Conservation (phyloP, 1,284 basidiomycete species). For the Pascua sp. region DNA sequence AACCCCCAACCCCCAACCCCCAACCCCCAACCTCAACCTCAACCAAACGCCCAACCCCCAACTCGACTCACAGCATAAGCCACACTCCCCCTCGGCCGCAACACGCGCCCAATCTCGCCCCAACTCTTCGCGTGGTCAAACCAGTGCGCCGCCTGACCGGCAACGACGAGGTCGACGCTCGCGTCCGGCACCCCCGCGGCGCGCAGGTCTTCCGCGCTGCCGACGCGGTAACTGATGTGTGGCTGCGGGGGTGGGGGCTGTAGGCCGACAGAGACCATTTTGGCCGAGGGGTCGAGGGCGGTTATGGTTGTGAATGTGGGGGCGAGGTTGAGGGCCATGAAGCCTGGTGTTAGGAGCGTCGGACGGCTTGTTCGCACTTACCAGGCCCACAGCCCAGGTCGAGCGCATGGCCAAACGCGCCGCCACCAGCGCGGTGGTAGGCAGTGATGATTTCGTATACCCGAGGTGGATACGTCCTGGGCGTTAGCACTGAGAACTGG, state of each 20-base stretch:
- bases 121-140: constrained; percentile 72
- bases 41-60: not conserved
- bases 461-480: constrained; percentile 29
- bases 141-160: constrained; percentile 83
- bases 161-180: constrained; percentile 69
- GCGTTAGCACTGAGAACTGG: constrained; percentile 15
- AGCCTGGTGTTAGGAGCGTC: constrained; percentile 52
- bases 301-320: constrained; percentile 60
- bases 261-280: constrained; percentile 67
- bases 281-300: constrained; percentile 68
- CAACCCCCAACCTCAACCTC: no score
- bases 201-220: constrained; percentile 23
- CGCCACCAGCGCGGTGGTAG: constrained; percentile 26
- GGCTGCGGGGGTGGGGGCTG: constrained; percentile 20
- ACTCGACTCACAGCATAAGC: constrained; percentile 65
- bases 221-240: constrained; percentile 53
- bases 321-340: constrained; percentile 59
- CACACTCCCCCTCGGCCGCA: constrained; percentile 65
- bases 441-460: constrained; percentile 29
- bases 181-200: constrained; percentile 42
- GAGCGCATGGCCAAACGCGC: constrained; percentile 45
- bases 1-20: not conserved
- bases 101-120: constrained; percentile 63
- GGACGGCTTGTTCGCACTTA: constrained; percentile 28
- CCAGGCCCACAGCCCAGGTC: constrained; percentile 83